These are phyloP conservation scores for Nigrospora osmanthi DNA, from an alignment of 2,329 filamentous ascomycete species.

Conservation along the genomic window DNA sequence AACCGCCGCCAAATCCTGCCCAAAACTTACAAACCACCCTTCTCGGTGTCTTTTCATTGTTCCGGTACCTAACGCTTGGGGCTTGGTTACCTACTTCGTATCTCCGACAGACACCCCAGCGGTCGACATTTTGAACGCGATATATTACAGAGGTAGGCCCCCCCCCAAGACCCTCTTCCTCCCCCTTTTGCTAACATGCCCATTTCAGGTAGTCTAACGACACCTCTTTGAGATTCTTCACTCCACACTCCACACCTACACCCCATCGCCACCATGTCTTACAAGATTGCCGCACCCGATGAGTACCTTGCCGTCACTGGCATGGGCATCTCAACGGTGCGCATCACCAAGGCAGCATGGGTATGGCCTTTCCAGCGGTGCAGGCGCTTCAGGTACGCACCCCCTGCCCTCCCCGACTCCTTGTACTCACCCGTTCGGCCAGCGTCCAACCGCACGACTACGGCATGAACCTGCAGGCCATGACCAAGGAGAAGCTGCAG, in stretches of 20 bases:
- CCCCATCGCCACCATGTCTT: slow-evolving; percentile 42
- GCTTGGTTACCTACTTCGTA: too few species aligned
- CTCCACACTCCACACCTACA: background rate
- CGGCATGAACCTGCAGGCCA: slow-evolving; percentile 73
- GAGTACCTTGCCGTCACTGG: slow-evolving; percentile 86
- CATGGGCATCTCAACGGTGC: slow-evolving; percentile 64
- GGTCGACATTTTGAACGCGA: background rate
- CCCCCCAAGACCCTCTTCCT: background rate
- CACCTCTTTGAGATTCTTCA: background rate
- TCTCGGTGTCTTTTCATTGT: too few species aligned
- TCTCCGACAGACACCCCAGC: background rate
- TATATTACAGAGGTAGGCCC: background rate
- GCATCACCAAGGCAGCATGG: slow-evolving; percentile 71
- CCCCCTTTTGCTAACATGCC: background rate
- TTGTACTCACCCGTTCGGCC: background rate
- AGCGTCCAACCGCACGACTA: slow-evolving; percentile 74
- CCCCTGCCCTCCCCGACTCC: background rate
- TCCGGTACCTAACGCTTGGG: too few species aligned
- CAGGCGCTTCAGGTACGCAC: slow-evolving; percentile 35
- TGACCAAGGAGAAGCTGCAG: slow-evolving; percentile 83
- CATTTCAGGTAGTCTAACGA: background rate
- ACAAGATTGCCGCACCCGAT: slow-evolving; percentile 65
- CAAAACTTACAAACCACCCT: too few species aligned
- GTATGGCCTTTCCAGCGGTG: slow-evolving; percentile 64
- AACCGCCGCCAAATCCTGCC: too few species aligned